Evolutionary conservation across 106 monocot genomes (phyloP), one percentile per base, ranked within the genome.

Genomic region (Acanthochlamys bracteata): DNA sequence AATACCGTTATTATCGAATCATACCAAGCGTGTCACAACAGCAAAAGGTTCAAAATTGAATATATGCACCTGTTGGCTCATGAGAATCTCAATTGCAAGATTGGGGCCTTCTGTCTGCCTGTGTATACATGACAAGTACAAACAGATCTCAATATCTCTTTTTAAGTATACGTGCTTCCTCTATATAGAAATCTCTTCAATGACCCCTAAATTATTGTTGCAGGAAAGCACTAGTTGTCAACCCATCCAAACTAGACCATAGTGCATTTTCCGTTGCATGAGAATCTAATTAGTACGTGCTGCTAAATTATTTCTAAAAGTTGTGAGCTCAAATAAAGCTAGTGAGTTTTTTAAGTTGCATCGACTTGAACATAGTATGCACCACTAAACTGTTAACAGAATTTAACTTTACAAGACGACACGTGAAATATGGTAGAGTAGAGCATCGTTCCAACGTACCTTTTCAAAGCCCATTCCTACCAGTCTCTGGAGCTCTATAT

Each of bases 391-490:
- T 49, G 49, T 14, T 49, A 4, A 12, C 12, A 1, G 49, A 33
- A 33, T 33, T 33, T 49, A 49, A 17, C 49, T 12, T 7, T 43
- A 43, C 10, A 8, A 49, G 17, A 12, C n/a, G n/a, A 21, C 10
- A 20, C 22, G 55, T 55, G 22, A 55, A 55, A 10, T 10, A 15
- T 20, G 3, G 3, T 20, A 10, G 55, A 22, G 10, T 21, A 14
- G 12, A 12, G 55, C 12, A 33, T 33, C 33, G 33, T 33, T 33
- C 33, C n/a, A 33, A 24, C 27, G 25, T 71, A 90, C 95, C 95
- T 95, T 95, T 57, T 95, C 90, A 83, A 95, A 95, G 7, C 95
- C 95, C 87, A 95, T 90, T 16, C 69, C 69, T 59, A 90, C 84
- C 52, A 95, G 84, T 40, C 80, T 90, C 76, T 87, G 84, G 54